Evolutionary conservation across 2,329 filamentous ascomycete genomes (phyloP), one percentile per base, ranked within the genome.

Genomic region (Aspergillus texensis): DNA sequence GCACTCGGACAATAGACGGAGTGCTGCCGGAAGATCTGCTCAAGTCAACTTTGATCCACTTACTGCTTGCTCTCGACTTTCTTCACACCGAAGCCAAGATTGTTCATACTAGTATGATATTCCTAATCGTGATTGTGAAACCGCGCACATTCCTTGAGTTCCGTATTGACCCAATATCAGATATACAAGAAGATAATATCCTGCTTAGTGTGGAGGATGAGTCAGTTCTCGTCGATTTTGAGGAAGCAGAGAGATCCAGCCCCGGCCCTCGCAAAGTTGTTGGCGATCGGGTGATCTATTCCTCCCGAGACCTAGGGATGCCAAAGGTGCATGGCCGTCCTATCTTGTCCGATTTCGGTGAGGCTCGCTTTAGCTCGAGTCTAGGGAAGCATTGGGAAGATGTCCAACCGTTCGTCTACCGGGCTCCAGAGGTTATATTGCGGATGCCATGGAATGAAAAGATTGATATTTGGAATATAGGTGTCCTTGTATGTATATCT

Each of bases 101-200:
- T 57, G 60, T 74, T 26, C 70, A 75, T 58, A 70, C 69, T 21
- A 72, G 74, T 75, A 68, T 52, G 16, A 9, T 21, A 43, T 21
- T 24, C 43, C 2, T 8, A 26, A 43, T 46, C 11, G 0, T 28
- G 26, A 28, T 34, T 11, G 32, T 34, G 32, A 34, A 34, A 34
- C 32, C 11, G 32, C 11, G 32, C 32, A 3, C 10, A 6, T 10
- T 41, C 16, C 46, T 14, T 0, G n/a, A 28, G 32, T 57, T 41
- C 21, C 21, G 10, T n/a, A 28, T 52, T 48, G 19, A 58, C 10
- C 39, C 41, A 4, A 28, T 67, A 28, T n/a, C 21, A 73, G 72
- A 75, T 63, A 62, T 75, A 43, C 66, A 74, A 62, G 66, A 71
- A 56, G 68, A 71, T n/a, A 74, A 75, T 28, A 67, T 73, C 24